phyloP scores from a whole-genome alignment of 1,284 basidiomycete species.

The Ustilago hordei region DNA sequence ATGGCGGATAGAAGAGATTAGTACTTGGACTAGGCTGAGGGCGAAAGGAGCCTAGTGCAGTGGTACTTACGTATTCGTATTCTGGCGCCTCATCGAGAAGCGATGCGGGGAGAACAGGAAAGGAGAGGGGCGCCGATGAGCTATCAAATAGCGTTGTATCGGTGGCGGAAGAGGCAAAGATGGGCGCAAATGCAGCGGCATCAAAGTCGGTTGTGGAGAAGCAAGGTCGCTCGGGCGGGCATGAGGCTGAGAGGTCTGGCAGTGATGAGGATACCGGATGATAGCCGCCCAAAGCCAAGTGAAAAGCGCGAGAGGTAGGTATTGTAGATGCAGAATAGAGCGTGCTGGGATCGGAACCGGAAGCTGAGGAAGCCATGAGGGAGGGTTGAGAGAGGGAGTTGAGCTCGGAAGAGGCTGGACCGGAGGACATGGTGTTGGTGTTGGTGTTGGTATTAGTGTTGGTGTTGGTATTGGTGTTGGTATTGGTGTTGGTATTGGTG shows the following conservation, averaged over 20 bases:
- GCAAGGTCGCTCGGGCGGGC: constrained; percentile 39
- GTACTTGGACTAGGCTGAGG: not conserved
- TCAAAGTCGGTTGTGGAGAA: constrained; percentile 40
- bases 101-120: constrained; percentile 62
- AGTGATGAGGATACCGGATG: constrained; percentile 12
- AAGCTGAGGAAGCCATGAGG: constrained; percentile 17
- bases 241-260: constrained; percentile 26
- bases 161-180: constrained; percentile 12
- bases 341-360: constrained; percentile 19
- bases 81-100: constrained; percentile 62
- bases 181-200: constrained; percentile 26
- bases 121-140: constrained; percentile 47
- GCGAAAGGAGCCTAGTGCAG: not conserved
- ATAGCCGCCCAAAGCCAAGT: constrained; percentile 27
- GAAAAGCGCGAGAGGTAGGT: constrained; percentile 23
- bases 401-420: constrained; percentile 19
- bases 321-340: constrained; percentile 22
- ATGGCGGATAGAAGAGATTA: not conserved
- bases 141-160: constrained; percentile 14
- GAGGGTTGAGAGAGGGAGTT: constrained; percentile 20
- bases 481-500: not conserved
- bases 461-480: constrained; percentile 1
- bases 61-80: constrained; percentile 65
- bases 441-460: not conserved
- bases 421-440: constrained; percentile 18